Conservation (phyloP, 2,329 filamentous ascomycete genomes). For the Hymenoscyphus infarciens region DNA sequence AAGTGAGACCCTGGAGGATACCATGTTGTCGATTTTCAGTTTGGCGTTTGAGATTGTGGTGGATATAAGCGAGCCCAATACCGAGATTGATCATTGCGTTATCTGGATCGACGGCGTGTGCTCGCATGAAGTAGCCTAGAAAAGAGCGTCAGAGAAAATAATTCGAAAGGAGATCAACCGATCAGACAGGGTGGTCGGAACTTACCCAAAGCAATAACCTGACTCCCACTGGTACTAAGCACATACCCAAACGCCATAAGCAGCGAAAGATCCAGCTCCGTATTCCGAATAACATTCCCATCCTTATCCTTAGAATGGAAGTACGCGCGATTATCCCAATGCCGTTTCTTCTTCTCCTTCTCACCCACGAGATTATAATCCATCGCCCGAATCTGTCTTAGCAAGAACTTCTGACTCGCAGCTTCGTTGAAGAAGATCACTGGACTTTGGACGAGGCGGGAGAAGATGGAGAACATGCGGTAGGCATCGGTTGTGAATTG, state of each 20-base stretch:
- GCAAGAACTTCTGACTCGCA: slow-evolving; percentile 82
- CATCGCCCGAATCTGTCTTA: slow-evolving; percentile 87
- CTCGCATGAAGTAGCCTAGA: slow-evolving; percentile 78
- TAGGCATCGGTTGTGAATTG: slow-evolving; percentile 79
- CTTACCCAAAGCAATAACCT: slow-evolving; percentile 74
- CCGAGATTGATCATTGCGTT: slow-evolving; percentile 79
- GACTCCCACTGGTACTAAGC: slow-evolving; percentile 77
- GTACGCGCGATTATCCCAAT: slow-evolving; percentile 42
- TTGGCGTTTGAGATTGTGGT: slow-evolving; percentile 85
- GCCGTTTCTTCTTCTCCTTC: slow-evolving; percentile 45
- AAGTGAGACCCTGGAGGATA: slow-evolving; percentile 79
- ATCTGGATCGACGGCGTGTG: slow-evolving; percentile 66
- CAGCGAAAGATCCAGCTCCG: slow-evolving; percentile 67
- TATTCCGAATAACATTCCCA: slow-evolving; percentile 32
- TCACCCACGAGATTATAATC: slow-evolving; percentile 63
- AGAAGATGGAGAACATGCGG: slow-evolving; percentile 76
- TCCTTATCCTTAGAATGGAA: slow-evolving; percentile 37
- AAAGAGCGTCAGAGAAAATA: no score
- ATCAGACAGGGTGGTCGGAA: slow-evolving; percentile 13
- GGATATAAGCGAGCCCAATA: slow-evolving; percentile 80
- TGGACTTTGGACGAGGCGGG: slow-evolving; percentile 69
- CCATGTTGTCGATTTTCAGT: slow-evolving; percentile 86
- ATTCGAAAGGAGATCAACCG: no score
- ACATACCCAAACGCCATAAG: slow-evolving; percentile 90
- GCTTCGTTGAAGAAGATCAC: slow-evolving; percentile 75